Evolutionary conservation across 495 filamentous ascomycete species (phyloP).

Genomic region (Hypomontagnella monticulosa): DNA sequence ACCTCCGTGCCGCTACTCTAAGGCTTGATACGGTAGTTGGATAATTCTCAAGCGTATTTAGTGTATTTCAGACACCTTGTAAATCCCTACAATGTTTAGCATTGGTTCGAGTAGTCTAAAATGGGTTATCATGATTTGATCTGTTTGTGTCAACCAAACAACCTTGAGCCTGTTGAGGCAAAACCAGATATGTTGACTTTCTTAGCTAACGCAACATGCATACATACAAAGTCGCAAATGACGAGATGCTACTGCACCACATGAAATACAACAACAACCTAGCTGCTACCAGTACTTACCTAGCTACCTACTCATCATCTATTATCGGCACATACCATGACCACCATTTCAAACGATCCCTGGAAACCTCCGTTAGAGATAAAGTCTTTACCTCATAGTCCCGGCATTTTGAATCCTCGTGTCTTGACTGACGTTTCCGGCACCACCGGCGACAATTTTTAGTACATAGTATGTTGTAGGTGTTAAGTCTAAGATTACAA

Average conservation of each 20-base stretch:
- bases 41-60: conserved; percentile 16
- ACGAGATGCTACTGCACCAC: conserved; percentile 33
- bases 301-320: neutral
- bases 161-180: no score
- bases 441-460: neutral
- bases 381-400: conserved; percentile 9
- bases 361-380: conserved; percentile 13
- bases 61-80: conserved; percentile 9
- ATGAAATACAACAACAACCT: conserved; percentile 4
- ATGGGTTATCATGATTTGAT: conserved; percentile 40
- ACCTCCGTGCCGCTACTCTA: conserved; percentile 14
- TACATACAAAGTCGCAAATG: conserved; percentile 21
- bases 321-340: conserved; percentile 1
- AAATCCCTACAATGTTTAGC: conserved; percentile 23
- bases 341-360: conserved; percentile 4
- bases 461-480: neutral
- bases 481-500: neutral
- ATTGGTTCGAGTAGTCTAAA: conserved; percentile 33
- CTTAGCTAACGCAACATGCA: conserved; percentile 18
- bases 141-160: conserved; percentile 26
- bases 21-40: conserved; percentile 25
- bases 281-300: no score
- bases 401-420: neutral
- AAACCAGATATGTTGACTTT: no score
- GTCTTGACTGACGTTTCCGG: conserved; percentile 9